Conservation (phyloP, 75 land plant species). For the Cryptomeria japonica region DNA sequence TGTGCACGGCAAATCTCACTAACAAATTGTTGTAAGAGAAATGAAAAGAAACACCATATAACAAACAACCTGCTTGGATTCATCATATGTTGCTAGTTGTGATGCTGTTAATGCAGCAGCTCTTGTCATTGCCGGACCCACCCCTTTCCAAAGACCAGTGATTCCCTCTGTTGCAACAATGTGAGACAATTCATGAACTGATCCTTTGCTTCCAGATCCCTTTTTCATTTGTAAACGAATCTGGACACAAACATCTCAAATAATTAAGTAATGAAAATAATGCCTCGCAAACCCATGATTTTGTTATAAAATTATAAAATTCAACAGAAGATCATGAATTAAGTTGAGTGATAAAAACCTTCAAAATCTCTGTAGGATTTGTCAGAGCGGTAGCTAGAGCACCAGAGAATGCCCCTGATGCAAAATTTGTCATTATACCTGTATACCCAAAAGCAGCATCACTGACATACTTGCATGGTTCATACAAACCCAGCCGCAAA, state of each 20-base stretch:
- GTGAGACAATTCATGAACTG: constrained; percentile 40
- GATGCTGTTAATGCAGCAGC: constrained; percentile 79
- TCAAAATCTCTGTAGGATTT: constrained; percentile 73
- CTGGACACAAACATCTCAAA: constrained; percentile 29
- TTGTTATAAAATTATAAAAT: not conserved
- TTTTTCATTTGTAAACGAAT: constrained; percentile 68
- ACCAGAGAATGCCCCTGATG: constrained; percentile 77
- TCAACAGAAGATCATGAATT: not conserved
- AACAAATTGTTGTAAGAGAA: not conserved
- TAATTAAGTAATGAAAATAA: not conserved
- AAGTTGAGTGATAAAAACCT: constrained; percentile 34
- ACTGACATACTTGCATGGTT: constrained; percentile 66
- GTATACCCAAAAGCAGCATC: constrained; percentile 57
- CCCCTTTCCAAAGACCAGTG: constrained; percentile 78
- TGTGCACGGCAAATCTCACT: not conserved
- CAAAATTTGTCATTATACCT: constrained; percentile 60
- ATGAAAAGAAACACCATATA: not conserved
- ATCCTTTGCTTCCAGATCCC: constrained; percentile 20
- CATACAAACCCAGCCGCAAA: constrained; percentile 76
- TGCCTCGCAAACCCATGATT: not conserved
- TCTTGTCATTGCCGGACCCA: constrained; percentile 83
- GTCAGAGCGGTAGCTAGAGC: constrained; percentile 74
- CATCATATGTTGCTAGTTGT: constrained; percentile 85
- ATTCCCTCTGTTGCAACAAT: constrained; percentile 65
- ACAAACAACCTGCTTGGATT: constrained; percentile 75